Evolutionary conservation across 2,329 filamentous ascomycete species (phyloP).

Genomic region (Tympanopsis confertula): DNA sequence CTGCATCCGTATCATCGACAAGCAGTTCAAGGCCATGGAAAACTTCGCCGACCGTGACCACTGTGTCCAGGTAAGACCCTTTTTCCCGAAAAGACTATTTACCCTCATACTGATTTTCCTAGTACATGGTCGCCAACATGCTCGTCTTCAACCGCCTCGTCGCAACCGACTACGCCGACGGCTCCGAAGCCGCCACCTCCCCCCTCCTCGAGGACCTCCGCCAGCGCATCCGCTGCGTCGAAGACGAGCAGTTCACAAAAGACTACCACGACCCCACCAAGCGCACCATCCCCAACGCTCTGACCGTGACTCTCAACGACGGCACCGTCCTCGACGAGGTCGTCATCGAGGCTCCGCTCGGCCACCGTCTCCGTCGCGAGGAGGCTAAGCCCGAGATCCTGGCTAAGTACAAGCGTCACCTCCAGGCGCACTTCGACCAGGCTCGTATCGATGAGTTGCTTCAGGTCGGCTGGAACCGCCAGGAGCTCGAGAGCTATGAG

Average conservation of each 20-base stretch:
- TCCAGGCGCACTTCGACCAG: conserved; percentile 70
- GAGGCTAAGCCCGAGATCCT: conserved; percentile 97
- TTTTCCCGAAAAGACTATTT: no score
- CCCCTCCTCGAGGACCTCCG: conserved; percentile 81
- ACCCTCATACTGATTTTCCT: background rate
- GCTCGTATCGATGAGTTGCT: conserved; percentile 72
- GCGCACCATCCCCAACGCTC: conserved; percentile 92
- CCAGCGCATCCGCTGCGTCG: conserved; percentile 88
- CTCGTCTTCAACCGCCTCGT: conserved; percentile 88
- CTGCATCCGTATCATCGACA: conserved; percentile 98
- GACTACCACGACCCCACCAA: conserved; percentile 92
- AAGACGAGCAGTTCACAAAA: conserved; percentile 85
- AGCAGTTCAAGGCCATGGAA: conserved; percentile 99
- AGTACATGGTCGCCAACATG: conserved; percentile 95
- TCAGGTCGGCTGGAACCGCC: conserved; percentile 63
- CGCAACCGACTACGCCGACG: conserved; percentile 87
- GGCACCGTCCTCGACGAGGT: conserved; percentile 85
- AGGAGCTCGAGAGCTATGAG: conserved; percentile 66
- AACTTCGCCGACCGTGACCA: conserved; percentile 99
- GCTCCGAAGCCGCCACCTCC: conserved; percentile 81
- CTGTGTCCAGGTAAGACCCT: conserved; percentile 70
- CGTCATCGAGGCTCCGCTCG: conserved; percentile 84
- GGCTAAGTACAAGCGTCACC: conserved; percentile 87
- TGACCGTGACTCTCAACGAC: conserved; percentile 90
- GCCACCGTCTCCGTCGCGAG: conserved; percentile 79